Conservation (phyloP, 257 asterid genomes). For the Scutellaria minor region DNA sequence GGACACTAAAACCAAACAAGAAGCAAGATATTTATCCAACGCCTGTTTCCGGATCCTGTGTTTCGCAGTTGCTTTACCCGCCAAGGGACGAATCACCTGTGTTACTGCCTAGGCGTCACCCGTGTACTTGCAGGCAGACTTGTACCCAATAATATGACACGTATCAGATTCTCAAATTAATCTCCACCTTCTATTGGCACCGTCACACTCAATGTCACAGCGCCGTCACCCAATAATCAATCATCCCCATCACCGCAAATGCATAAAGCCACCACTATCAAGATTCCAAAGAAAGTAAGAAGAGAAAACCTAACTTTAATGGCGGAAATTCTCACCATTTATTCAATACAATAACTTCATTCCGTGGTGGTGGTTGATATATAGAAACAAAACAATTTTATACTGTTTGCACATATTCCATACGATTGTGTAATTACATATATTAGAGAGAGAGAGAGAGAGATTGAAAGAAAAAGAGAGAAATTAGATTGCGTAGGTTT, state of each 20-base stretch:
- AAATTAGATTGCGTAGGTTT: background rate
- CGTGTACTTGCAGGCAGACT: too few relatives aligned
- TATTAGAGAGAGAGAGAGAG: background rate
- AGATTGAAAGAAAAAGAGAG: background rate
- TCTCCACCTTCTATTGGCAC: background rate
- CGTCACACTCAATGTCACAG: slow-evolving; percentile 3
- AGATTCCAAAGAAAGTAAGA: background rate
- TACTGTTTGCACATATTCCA: background rate
- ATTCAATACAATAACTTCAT: slow-evolving; percentile 14
- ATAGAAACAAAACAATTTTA: background rate
- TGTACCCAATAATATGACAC: background rate
- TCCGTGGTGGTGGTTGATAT: background rate
- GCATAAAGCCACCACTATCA: slow-evolving; percentile 32
- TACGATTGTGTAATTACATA: slow-evolving; percentile 14
- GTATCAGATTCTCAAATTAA: background rate
- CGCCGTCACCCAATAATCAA: slow-evolving; percentile 25
- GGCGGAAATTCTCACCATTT: slow-evolving; percentile 18
- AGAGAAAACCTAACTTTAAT: slow-evolving; percentile 4
- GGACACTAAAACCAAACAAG: too few relatives aligned
- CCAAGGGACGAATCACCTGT: slow-evolving; percentile 16
- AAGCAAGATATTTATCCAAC: too few relatives aligned
- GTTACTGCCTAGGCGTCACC: too few relatives aligned
- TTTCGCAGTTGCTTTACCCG: slow-evolving; percentile 27
- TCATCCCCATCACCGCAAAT: slow-evolving; percentile 9
- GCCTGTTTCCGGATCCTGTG: background rate